A percentile compares a stretch with the other conserved stretches of the same genome.
These are phyloP conservation scores for Tephrocybe sp. DNA, from an alignment of 768 basidiomycete species.

Conservation along the genomic window DNA sequence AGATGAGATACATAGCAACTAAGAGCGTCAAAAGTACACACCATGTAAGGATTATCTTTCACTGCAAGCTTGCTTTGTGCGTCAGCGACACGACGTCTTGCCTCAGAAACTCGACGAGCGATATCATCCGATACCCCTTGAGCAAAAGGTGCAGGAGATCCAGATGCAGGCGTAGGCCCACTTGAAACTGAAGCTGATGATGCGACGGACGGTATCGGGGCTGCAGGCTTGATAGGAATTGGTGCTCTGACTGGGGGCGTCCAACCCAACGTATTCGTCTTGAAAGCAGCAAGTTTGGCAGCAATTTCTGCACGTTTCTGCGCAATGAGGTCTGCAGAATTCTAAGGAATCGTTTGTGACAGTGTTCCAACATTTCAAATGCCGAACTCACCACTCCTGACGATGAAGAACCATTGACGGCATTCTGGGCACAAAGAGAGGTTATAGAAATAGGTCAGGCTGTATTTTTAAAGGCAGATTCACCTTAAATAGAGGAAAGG, in stretches of 20 bases:
- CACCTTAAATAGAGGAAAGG: constrained; percentile 59
- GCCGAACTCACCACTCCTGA: constrained; percentile 42
- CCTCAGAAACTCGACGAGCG: constrained; percentile 75
- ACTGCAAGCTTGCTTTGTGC: constrained; percentile 74
- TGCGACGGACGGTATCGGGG: constrained; percentile 29
- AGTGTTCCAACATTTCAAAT: neutral
- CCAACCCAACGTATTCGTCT: constrained; percentile 35
- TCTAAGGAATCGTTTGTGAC: constrained; percentile 1
- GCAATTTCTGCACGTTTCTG: constrained; percentile 84
- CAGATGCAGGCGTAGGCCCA: constrained; percentile 45
- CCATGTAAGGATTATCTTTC: constrained; percentile 89
- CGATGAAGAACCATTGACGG: constrained; percentile 43
- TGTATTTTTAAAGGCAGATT: constrained; percentile 52
- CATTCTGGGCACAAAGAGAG: constrained; percentile 51
- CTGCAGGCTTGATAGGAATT: constrained; percentile 36
- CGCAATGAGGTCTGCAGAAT: constrained; percentile 64
- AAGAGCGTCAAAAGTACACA: constrained; percentile 28
- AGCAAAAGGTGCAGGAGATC: constrained; percentile 28
- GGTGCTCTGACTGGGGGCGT: constrained; percentile 39
- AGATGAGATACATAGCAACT: neutral
- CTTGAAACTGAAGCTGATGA: constrained; percentile 35
- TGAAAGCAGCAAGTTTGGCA: constrained; percentile 82
- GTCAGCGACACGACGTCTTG: constrained; percentile 81
- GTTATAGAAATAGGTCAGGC: constrained; percentile 75
- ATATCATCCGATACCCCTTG: constrained; percentile 60